phyloP scores from a whole-genome alignment of 352 stramenopile genomes.

The Pythium periplocum region DNA sequence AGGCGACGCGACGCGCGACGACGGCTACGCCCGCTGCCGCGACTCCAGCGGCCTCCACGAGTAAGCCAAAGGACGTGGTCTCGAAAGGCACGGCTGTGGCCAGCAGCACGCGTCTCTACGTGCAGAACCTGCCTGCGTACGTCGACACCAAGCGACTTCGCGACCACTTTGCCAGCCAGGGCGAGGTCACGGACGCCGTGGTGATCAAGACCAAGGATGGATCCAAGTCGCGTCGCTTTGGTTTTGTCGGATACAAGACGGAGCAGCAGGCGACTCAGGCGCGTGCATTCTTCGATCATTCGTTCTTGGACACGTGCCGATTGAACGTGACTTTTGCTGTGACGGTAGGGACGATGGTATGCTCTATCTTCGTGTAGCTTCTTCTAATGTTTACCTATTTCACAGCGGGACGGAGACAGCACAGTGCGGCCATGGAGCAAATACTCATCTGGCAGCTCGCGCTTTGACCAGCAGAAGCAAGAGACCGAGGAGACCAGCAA shows the following conservation, averaged over 20 bases:
- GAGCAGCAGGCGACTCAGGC: slow-evolving; percentile 49
- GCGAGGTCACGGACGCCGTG: slow-evolving; percentile 86
- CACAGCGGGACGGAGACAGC: slow-evolving; percentile 41
- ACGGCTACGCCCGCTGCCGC: not conserved
- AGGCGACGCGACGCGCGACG: not conserved
- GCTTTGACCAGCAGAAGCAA: slow-evolving; percentile 28
- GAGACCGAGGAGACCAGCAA: slow-evolving; percentile 17
- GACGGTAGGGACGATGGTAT: slow-evolving; percentile 24
- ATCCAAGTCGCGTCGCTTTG: slow-evolving; percentile 76
- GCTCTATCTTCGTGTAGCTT: not conserved
- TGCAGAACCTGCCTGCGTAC: slow-evolving; percentile 80
- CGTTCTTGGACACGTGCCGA: slow-evolving; percentile 89
- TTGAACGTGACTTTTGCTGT: slow-evolving; percentile 83
- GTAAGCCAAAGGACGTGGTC: not conserved
- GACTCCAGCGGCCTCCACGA: not conserved
- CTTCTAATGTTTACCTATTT: slow-evolving; percentile 4
- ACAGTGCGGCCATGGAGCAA: slow-evolving; percentile 85
- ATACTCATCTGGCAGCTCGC: slow-evolving; percentile 82
- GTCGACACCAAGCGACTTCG: slow-evolving; percentile 68
- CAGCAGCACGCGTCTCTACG: slow-evolving; percentile 55
- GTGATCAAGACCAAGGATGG: slow-evolving; percentile 89
- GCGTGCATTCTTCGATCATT: slow-evolving; percentile 70
- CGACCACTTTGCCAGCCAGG: slow-evolving; percentile 69
- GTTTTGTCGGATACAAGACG: slow-evolving; percentile 82
- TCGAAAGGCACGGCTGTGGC: not conserved